Percentiles rank a stretch among this genome's conserved stretches.
These are phyloP conservation scores for Solanum hybrid DNA, from an alignment of 305 asterid species.

Conservation along the genomic window DNA sequence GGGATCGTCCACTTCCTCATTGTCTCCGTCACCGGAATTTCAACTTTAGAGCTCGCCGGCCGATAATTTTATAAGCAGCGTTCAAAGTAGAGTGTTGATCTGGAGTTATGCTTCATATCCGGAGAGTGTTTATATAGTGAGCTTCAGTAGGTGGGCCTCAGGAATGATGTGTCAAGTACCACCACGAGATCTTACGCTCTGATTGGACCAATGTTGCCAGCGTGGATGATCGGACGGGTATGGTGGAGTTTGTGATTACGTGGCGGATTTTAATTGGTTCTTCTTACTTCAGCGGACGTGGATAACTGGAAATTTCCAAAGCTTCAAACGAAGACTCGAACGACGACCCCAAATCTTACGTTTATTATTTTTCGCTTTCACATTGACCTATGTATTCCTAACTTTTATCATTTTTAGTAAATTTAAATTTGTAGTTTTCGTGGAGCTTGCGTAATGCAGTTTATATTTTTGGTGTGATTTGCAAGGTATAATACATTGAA, in stretches of 20 bases:
- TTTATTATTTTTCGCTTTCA: neutral
- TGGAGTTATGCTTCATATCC: neutral
- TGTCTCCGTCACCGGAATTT: constrained; percentile 5
- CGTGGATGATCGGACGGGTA: constrained; percentile 40
- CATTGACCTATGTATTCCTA: neutral
- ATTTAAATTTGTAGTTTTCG: neutral
- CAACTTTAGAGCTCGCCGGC: neutral
- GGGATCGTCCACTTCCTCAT: constrained; percentile 79
- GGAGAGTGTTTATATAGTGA: constrained; percentile 15
- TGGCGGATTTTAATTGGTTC: constrained; percentile 39
- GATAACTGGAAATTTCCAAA: constrained; percentile 10
- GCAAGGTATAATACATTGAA: too few species aligned
- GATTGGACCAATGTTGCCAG: constrained; percentile 39
- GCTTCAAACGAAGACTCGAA: neutral
- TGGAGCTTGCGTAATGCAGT: too few species aligned
- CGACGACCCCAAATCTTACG: neutral
- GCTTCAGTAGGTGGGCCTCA: neutral
- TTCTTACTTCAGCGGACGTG: constrained; percentile 34
- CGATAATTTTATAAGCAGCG: neutral
- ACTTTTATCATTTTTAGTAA: neutral
- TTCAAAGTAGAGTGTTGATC: neutral
- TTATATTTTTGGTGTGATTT: neutral
- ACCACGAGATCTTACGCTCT: constrained; percentile 26
- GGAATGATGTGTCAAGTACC: neutral
- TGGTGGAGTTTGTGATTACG: neutral